Evolutionary conservation across 2,329 filamentous ascomycete species (phyloP).

Genomic region (Microascus cirrosus): DNA sequence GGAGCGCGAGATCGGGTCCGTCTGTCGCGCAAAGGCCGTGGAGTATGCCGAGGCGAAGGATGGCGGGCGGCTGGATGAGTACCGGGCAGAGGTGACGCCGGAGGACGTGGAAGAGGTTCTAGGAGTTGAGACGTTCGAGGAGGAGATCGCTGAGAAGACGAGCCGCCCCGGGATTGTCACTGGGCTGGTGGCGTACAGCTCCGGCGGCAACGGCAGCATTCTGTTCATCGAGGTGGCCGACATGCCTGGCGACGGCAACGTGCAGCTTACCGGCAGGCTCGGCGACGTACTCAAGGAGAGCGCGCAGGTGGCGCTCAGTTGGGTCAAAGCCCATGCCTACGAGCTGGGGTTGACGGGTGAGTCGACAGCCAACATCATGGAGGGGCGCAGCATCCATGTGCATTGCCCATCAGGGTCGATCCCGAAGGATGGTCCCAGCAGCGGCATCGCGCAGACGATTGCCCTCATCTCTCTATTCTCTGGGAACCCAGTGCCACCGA

Average conservation of each 20-base stretch:
- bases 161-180: constrained; percentile 86
- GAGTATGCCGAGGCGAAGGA: constrained; percentile 89
- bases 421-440: constrained; percentile 81
- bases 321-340: constrained; percentile 94
- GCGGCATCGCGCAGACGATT: constrained; percentile 87
- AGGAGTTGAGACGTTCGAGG: constrained; percentile 86
- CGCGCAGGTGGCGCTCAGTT: constrained; percentile 89
- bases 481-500: constrained; percentile 75
- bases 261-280: constrained; percentile 92
- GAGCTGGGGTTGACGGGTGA: constrained; percentile 76
- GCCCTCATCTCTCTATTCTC: constrained; percentile 86
- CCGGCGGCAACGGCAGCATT: constrained; percentile 87
- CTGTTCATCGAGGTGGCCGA: constrained; percentile 97
- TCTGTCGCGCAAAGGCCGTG: constrained; percentile 91
- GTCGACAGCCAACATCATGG: constrained; percentile 87
- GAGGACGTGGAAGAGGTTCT: constrained; percentile 83
- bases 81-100: constrained; percentile 62
- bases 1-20: constrained; percentile 87
- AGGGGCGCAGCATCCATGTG: constrained; percentile 84
- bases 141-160: constrained; percentile 78
- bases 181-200: constrained; percentile 87
- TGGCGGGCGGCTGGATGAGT: constrained; percentile 52
- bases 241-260: constrained; percentile 85
- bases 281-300: constrained; percentile 95
- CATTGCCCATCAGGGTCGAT: constrained; percentile 93